Evolutionary conservation across 78 protist species (phyloP), one percentile per base, ranked within the genome.

Genomic region (Mantamonas sphyraenae): DNA sequence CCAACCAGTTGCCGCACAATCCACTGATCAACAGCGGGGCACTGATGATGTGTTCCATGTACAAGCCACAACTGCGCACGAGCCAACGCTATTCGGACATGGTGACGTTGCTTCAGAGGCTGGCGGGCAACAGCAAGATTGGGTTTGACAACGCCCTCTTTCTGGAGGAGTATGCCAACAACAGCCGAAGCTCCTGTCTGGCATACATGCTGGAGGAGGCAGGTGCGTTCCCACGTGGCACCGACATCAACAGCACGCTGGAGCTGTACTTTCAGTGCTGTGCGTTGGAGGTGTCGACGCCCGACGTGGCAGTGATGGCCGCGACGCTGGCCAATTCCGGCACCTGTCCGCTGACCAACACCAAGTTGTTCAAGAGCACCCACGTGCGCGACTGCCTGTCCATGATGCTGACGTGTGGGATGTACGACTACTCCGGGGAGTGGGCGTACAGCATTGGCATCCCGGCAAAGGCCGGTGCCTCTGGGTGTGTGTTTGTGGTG

Each of bases 261-360:
- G 51, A 58, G 40, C 10, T 69, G 5, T 69, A 69, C 34, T 69
- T 69, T 8, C 9, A 17, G 55, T 26, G 39, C 40, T 69, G 74
- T 38, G 2, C 47, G 17, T 20, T 69, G 42, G 68, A 69, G 39
- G n/a, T 20, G 33, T 26, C 37, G 22, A 9, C 37, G 39, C 60
- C 14, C 17, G 37, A 38, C n/a, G 16, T 45, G 3, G 42, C 77
- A 1, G 19, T 72, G 59, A n/a, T 39, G 30, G 77, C 77, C 26
- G 80, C 80, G n/a, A 74, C 80, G 28, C 53, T 74, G 45, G 71
- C 80, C 20, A 64, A 62, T n/a, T 22, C 56, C n/a, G 80, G 80
- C 20, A 26, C 39, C 34, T 20, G 75, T 40, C 80, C 80, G 24
- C 3, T 74, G 26, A 61, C 73, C 31, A 51, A 61, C 34, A 73